phyloP scores from a whole-genome alignment of 208 protist species.

The Leptomonas pyrrhocoris region DNA sequence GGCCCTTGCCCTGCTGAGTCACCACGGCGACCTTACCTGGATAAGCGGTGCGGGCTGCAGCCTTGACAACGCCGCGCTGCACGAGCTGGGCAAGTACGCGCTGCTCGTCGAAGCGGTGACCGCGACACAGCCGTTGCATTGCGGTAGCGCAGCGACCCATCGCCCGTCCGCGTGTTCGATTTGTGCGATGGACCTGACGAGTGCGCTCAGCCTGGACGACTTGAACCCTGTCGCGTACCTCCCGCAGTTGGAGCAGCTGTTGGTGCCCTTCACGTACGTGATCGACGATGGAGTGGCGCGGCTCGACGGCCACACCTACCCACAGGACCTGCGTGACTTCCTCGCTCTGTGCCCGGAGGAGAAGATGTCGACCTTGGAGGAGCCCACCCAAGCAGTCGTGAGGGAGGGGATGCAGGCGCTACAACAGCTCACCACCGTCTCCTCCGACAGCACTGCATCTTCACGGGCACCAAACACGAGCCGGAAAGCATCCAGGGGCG shows the following conservation, averaged over 20 bases:
- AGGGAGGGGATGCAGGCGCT: constrained; percentile 8
- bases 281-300: constrained; percentile 31
- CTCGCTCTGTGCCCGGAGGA: constrained; percentile 9
- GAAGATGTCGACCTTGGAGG: not conserved
- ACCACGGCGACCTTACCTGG: constrained; percentile 31
- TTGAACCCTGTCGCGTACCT: constrained; percentile 47
- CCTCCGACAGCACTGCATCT: not conserved
- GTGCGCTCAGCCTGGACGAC: constrained; percentile 37
- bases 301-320: constrained; percentile 45
- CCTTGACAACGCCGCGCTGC: constrained; percentile 39
- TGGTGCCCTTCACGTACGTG: constrained; percentile 51
- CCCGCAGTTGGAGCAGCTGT: constrained; percentile 48
- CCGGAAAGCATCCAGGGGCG: not conserved
- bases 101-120: constrained; percentile 34
- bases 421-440: constrained; percentile 1
- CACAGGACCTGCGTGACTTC: constrained; percentile 16
- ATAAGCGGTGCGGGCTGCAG: constrained; percentile 46
- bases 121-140: not conserved
- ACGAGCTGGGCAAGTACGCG: constrained; percentile 41
- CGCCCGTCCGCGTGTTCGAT: constrained; percentile 23
- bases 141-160: not conserved
- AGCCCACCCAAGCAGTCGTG: not conserved
- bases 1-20: constrained; percentile 35
- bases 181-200: constrained; percentile 52
- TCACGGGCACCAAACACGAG: not conserved